phyloP scores from a whole-genome alignment of 1,284 basidiomycete species.

The Trametes polyzona region DNA sequence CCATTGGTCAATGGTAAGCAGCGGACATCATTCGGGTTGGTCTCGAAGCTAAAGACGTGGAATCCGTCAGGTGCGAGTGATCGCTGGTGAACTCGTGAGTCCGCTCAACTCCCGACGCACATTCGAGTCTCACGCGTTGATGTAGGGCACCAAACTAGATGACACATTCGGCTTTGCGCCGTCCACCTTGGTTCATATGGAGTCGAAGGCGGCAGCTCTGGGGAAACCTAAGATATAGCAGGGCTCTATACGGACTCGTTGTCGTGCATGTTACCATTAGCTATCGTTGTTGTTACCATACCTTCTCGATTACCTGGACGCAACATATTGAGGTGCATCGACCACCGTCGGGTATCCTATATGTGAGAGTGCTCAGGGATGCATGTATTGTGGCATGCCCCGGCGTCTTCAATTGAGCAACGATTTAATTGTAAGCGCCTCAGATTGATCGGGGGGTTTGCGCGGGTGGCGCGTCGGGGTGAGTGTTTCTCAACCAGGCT shows the following conservation, averaged over 20 bases:
- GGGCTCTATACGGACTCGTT: not conserved
- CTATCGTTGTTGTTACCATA: not conserved
- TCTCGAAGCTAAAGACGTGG: not conserved
- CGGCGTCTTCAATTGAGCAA: not conserved
- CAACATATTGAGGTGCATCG: no score
- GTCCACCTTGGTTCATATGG: slow-evolving; percentile 74
- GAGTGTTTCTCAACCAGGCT: slow-evolving; percentile 17
- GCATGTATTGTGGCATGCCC: not conserved
- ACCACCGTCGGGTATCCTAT: no score
- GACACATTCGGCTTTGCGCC: slow-evolving; percentile 83
- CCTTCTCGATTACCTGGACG: not conserved
- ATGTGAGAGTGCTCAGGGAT: no score
- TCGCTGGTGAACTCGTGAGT: slow-evolving; percentile 77
- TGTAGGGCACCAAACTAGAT: slow-evolving; percentile 63
- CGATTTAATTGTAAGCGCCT: slow-evolving; percentile 1
- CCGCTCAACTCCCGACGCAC: not conserved
- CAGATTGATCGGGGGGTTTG: slow-evolving; percentile 18
- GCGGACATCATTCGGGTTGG: not conserved
- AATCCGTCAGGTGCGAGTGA: slow-evolving; percentile 65
- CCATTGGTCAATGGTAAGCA: slow-evolving; percentile 81
- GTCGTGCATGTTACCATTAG: not conserved
- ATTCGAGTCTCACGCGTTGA: slow-evolving; percentile 24
- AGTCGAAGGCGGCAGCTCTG: slow-evolving; percentile 44
- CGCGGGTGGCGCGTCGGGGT: slow-evolving; percentile 7
- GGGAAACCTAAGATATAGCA: slow-evolving; percentile 47